Evolutionary conservation across 805 yeast species (phyloP).

Genomic region (Clavispora vitiphila): DNA sequence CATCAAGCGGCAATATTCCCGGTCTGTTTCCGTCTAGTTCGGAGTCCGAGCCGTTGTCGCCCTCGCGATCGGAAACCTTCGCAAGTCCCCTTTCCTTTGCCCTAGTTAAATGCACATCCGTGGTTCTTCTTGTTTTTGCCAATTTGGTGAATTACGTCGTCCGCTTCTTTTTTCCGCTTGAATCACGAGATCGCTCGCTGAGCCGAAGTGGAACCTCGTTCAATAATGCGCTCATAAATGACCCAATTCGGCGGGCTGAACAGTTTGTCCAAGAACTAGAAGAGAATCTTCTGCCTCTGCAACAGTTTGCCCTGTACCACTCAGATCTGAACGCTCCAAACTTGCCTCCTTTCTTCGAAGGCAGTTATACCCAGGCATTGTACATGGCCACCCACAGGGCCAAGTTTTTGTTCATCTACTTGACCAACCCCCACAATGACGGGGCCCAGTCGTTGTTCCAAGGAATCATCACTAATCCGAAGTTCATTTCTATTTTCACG

Average conservation of each 20-base stretch:
- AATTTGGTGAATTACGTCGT: neutral
- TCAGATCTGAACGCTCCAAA: slow-evolving; percentile 2
- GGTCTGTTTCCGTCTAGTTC: slow-evolving; percentile 5
- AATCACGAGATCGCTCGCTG: neutral
- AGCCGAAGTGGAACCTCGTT: slow-evolving; percentile 1
- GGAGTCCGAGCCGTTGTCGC: neutral
- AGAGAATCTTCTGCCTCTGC: slow-evolving; percentile 33
- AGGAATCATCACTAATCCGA: slow-evolving; percentile 48
- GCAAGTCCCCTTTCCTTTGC: neutral
- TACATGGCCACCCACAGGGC: slow-evolving; percentile 64
- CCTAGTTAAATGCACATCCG: neutral
- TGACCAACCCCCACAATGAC: slow-evolving; percentile 71
- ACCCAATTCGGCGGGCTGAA: slow-evolving; percentile 51
- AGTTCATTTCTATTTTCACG: slow-evolving; percentile 38
- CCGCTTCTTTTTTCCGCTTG: neutral
- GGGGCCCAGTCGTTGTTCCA: slow-evolving; percentile 49
- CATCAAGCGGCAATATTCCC: slow-evolving; percentile 1
- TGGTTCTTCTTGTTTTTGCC: neutral
- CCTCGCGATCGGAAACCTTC: neutral
- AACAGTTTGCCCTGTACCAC: slow-evolving; percentile 10
- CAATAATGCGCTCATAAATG: slow-evolving; percentile 22
- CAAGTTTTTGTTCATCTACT: slow-evolving; percentile 65
- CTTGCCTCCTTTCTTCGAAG: slow-evolving; percentile 52
- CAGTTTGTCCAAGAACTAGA: slow-evolving; percentile 49
- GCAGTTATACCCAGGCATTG: slow-evolving; percentile 78